A percentile compares a stretch with the other conserved stretches of the same genome.
Evolutionary conservation across 805 yeast species (phyloP).

Genomic region (Candida schatavii): DNA sequence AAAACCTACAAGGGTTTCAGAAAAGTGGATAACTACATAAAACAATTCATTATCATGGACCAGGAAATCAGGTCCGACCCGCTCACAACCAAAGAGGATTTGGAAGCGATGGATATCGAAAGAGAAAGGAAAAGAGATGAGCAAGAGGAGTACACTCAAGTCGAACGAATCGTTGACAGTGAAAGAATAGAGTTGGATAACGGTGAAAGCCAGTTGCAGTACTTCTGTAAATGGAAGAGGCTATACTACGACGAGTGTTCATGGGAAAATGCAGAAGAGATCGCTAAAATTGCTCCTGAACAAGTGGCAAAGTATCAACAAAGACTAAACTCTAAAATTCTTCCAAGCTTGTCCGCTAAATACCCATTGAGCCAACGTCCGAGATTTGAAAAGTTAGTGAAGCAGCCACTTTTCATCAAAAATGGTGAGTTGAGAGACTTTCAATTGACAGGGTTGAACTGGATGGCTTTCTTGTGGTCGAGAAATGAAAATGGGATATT

Average conservation of each 20-base stretch:
- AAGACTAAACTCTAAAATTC: slow-evolving; percentile 76
- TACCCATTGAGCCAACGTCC: slow-evolving; percentile 76
- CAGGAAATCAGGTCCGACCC: slow-evolving; percentile 78
- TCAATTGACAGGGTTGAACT: slow-evolving; percentile 95
- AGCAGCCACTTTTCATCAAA: slow-evolving; percentile 87
- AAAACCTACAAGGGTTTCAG: slow-evolving; percentile 69
- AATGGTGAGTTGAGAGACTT: slow-evolving; percentile 93
- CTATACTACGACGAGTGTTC: slow-evolving; percentile 93
- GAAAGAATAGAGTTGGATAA: slow-evolving; percentile 66
- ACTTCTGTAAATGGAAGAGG: slow-evolving; percentile 91
- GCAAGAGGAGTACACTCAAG: slow-evolving; percentile 75
- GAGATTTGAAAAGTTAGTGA: slow-evolving; percentile 76
- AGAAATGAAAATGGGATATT: slow-evolving; percentile 95
- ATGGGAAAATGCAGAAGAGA: slow-evolving; percentile 91
- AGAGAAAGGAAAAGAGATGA: slow-evolving; percentile 82
- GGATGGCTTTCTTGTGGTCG: slow-evolving; percentile 99
- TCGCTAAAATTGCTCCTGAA: slow-evolving; percentile 78
- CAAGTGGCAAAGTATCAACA: slow-evolving; percentile 82
- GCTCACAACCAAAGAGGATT: slow-evolving; percentile 80
- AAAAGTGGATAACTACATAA: slow-evolving; percentile 85
- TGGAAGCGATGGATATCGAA: slow-evolving; percentile 91
- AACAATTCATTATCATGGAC: slow-evolving; percentile 69
- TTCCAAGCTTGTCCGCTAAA: slow-evolving; percentile 76
- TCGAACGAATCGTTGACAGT: slow-evolving; percentile 86
- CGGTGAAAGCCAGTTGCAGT: slow-evolving; percentile 68